These are phyloP conservation scores for Xylaria scruposa DNA, from an alignment of 495 filamentous ascomycete species.

Conservation along the genomic window DNA sequence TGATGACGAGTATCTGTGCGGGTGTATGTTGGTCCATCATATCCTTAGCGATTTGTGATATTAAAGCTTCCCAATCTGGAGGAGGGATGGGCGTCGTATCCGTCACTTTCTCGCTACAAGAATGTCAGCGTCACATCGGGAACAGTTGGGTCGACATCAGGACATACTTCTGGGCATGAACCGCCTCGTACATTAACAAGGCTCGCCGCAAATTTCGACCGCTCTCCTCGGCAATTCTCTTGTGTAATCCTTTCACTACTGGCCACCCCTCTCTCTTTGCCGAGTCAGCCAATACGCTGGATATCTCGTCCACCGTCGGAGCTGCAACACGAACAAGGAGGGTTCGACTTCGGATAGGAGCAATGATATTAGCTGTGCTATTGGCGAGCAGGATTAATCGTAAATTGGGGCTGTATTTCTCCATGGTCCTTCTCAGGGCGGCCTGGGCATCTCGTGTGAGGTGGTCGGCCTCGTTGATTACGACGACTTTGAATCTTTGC, in stretches of 20 bases:
- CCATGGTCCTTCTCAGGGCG: constrained; percentile 93
- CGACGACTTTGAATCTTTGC: constrained; percentile 96
- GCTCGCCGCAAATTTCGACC: constrained; percentile 89
- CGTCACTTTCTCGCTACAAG: constrained; percentile 81
- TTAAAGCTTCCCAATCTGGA: constrained; percentile 94
- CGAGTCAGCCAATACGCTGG: constrained; percentile 72
- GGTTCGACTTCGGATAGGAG: constrained; percentile 88
- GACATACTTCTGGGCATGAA: constrained; percentile 90
- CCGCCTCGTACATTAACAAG: constrained; percentile 93
- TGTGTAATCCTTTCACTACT: constrained; percentile 71
- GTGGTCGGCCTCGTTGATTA: constrained; percentile 99
- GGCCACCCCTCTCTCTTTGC: constrained; percentile 80
- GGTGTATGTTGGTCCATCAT: constrained; percentile 92
- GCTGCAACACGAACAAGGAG: constrained; percentile 91
- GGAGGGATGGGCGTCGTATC: constrained; percentile 89
- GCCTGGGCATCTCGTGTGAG: constrained; percentile 94
- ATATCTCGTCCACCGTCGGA: constrained; percentile 84
- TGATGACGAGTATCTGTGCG: constrained; percentile 80
- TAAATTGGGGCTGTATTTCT: constrained; percentile 97
- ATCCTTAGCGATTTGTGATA: constrained; percentile 84
- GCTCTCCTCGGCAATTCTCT: constrained; percentile 87
- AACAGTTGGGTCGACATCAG: constrained; percentile 3
- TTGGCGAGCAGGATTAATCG: constrained; percentile 91
- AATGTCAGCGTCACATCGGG: constrained; percentile 26
- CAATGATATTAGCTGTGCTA: constrained; percentile 95